Conservation (phyloP, 768 basidiomycete species). For the Pilatotrama ljubarskyi region DNA sequence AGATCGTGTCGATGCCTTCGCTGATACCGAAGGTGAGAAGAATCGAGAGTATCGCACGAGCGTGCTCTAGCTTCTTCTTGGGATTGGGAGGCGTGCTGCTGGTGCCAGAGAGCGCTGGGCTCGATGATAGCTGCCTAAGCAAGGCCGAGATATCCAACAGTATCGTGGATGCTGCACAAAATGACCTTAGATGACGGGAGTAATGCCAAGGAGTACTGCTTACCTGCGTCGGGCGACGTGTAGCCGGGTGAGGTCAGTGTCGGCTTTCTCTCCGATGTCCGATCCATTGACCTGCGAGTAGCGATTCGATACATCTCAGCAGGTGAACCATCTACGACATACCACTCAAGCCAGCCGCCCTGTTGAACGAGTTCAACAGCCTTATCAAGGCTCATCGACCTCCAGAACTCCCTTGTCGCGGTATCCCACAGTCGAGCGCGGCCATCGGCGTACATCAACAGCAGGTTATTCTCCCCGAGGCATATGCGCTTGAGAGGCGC, state of each 20-base stretch:
- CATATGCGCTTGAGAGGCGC: conserved; percentile 64
- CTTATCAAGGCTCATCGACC: conserved; percentile 76
- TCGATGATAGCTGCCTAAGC: conserved; percentile 17
- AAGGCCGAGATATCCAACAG: conserved; percentile 31
- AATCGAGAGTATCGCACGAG: conserved; percentile 61
- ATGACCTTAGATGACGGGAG: neutral
- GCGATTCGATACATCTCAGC: neutral
- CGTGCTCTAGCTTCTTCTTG: conserved; percentile 46
- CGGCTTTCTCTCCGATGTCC: neutral
- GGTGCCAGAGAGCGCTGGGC: conserved; percentile 4
- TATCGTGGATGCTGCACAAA: conserved; percentile 31
- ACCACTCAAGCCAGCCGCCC: conserved; percentile 80
- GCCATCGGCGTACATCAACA: conserved; percentile 74
- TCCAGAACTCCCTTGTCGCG: conserved; percentile 78
- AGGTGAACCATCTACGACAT: conserved; percentile 13
- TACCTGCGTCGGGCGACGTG: conserved; percentile 27
- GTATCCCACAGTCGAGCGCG: conserved; percentile 88
- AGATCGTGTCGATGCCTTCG: conserved; percentile 67
- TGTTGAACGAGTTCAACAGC: conserved; percentile 71
- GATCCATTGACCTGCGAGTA: neutral
- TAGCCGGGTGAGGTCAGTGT: neutral
- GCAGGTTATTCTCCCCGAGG: conserved; percentile 64
- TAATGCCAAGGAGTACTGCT: neutral
- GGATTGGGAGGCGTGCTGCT: conserved; percentile 36
- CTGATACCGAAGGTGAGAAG: conserved; percentile 73